Evolutionary conservation across 2,329 filamentous ascomycete species (phyloP), one percentile per base, ranked within the genome.

Genomic region (Aureobasidium sp.): DNA sequence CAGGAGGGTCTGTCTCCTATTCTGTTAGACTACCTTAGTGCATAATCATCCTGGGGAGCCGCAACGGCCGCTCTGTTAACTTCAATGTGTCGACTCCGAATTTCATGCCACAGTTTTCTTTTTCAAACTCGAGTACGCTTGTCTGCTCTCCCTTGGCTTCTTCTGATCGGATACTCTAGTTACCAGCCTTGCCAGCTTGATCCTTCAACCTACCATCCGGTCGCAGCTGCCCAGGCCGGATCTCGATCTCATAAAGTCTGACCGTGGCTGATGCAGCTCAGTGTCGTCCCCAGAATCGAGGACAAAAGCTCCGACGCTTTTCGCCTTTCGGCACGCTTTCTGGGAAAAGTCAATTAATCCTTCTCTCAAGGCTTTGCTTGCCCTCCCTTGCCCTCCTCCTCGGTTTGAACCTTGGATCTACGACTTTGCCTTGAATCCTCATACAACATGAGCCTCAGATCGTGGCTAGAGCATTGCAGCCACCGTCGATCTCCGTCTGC

Each of bases 391-490:
- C 20, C 20, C 20, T 20, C 36, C 24, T 27, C 34, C 34, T 39
- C 50, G 34, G 24, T 34, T 13, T 37, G n/a, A 7, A 24, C n/a
- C 34, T 36, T 27, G 37, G 12, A 20, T 55, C 26, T 43, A 26
- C 37, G 6, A 10, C 15, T 41, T 13, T 55, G 36, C 24, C 17
- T 32, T 29, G 37, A 26, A 36, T 51, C 20, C n/a, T 44, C 32
- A 8, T 34, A 2, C n/a, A 2, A 12, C 10, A 34, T 26, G 39
- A 57, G 41, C 53, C 39, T 34, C 53, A 57, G 37, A 43, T 48
- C 44, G 55, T 59, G 43, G 55, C 43, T 59, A 39, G 32, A 13
- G 34, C 43, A 20, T 43, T 15, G 15, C 55, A 59, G 55, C 55
- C 55, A 59, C 55, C 15, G n/a, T 24, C 13, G 26, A 26, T 6